A percentile compares a stretch with the other conserved stretches of the same genome.
These are phyloP conservation scores for Alternaria ethzedia DNA, from an alignment of 2,329 filamentous ascomycete genomes.

Conservation along the genomic window DNA sequence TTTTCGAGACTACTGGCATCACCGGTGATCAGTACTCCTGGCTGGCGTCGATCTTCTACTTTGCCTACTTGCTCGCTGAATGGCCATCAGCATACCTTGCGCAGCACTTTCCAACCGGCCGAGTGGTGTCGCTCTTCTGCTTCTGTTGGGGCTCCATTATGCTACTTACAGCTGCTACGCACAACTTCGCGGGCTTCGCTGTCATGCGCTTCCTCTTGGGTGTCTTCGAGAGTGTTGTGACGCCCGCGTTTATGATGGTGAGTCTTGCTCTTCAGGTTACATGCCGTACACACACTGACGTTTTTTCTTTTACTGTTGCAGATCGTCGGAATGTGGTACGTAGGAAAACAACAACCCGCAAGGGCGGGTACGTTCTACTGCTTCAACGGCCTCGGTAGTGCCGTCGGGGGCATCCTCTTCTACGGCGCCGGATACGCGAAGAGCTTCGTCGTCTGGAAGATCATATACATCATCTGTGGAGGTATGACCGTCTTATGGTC, in stretches of 20 bases:
- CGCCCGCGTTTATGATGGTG: constrained; percentile 28
- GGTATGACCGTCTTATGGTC: constrained; percentile 56
- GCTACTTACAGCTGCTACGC: constrained; percentile 26
- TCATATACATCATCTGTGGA: constrained; percentile 55
- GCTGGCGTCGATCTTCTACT: constrained; percentile 64
- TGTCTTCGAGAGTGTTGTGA: constrained; percentile 29
- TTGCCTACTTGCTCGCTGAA: constrained; percentile 46
- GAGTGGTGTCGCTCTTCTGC: constrained; percentile 33
- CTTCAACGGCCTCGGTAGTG: constrained; percentile 26
- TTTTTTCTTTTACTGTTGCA: background rate
- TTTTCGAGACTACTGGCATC: constrained; percentile 59
- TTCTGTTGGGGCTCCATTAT: constrained; percentile 27
- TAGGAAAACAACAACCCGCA: constrained; percentile 23
- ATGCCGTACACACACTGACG: background rate
- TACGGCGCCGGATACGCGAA: constrained; percentile 53
- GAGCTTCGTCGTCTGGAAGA: constrained; percentile 53
- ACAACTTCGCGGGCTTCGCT: constrained; percentile 27
- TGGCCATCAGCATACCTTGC: constrained; percentile 32
- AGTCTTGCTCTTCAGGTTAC: background rate
- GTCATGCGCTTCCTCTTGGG: constrained; percentile 29
- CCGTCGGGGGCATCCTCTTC: constrained; percentile 41
- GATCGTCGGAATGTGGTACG: constrained; percentile 15
- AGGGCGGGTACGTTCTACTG: constrained; percentile 33
- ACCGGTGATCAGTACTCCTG: constrained; percentile 58
- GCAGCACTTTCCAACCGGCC: constrained; percentile 43